Evolutionary conservation across 805 yeast species (phyloP), one percentile per base, ranked within the genome.

Genomic region (Zygoascus flipseniorum): DNA sequence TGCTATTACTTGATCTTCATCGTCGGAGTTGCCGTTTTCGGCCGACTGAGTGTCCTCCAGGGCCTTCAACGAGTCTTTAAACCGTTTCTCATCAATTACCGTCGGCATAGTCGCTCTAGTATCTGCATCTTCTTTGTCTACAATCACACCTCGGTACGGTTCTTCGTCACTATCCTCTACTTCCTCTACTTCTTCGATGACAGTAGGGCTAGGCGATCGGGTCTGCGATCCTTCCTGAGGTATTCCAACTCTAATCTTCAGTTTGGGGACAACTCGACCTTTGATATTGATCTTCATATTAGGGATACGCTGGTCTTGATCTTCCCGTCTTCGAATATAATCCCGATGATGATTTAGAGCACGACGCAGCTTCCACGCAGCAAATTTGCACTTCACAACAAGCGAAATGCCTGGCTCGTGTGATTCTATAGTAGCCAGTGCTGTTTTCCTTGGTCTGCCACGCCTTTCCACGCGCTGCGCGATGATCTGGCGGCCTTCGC

Each of bases 121-220:
- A 31, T 75, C 76, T 37, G 83, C 81, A 45, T 84, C 81, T 19
- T 78, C 76, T 8, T n/a, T 35, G 58, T 78, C 78, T 18, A 75
- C 67, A 18, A 86, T 68, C 0, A 85, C 76, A 0, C 93, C 93
- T 49, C 84, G 70, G 58, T 78, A 86, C 0, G 95, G 93, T 31
- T 81, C 62, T 52, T 83, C 85, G 46, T 56, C 59, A 18, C 51
- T 43, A 31, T 56, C 59, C 16, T 53, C 56, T 1, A 52, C 51
- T 18, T 48, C 52, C 20, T 52, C 56, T 8, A 54, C 49, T 18
- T 49, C 59, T 20, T 52, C 55, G 18, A 46, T 46, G 16, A 46
- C 23, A 10, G 31, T n/a, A 14, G 49, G 49, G 9, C 31, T 31
- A 16, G 31, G 49, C 10, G 49, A 46, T 5, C 44, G 13, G 23